A percentile compares a stretch with the other conserved stretches of the same genome.
These are phyloP conservation scores for Didymella sp. DNA, from an alignment of 2,329 filamentous ascomycete species.

Conservation along the genomic window DNA sequence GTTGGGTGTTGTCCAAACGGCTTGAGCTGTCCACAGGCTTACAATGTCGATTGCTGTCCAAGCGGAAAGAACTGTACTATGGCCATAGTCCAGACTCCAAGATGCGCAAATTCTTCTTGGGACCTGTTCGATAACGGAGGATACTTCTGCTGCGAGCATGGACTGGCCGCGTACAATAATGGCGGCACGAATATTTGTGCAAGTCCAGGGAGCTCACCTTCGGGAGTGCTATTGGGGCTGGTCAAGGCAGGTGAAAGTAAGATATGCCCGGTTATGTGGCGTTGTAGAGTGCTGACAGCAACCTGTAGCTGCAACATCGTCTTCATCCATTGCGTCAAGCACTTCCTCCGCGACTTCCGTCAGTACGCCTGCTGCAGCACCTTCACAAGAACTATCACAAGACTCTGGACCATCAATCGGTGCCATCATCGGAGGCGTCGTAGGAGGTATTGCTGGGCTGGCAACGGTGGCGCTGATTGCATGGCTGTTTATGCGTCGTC, in stretches of 20 bases:
- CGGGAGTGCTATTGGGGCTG: not conserved
- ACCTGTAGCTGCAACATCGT: not conserved
- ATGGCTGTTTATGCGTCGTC: not conserved
- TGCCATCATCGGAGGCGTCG: conserved; percentile 16
- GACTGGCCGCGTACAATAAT: conserved; percentile 4
- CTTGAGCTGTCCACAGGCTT: conserved; percentile 5
- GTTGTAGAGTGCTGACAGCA: not conserved
- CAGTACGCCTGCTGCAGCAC: not conserved
- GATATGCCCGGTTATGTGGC: not conserved
- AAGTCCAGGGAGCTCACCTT: not conserved
- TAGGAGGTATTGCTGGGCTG: conserved; percentile 9
- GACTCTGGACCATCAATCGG: conserved; percentile 4
- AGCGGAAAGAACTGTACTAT: conserved; percentile 4
- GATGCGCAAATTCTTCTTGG: conserved; percentile 17
- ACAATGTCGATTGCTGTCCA: conserved; percentile 17
- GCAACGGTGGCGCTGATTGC: not conserved
- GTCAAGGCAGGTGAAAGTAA: not conserved
- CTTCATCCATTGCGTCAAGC: not conserved
- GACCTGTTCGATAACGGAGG: conserved; percentile 20
- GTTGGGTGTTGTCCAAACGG: conserved; percentile 7
- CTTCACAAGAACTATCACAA: not conserved
- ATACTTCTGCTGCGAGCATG: conserved; percentile 20
- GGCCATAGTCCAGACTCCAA: conserved; percentile 3
- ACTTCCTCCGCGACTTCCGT: not conserved
- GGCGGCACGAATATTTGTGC: conserved; percentile 8